Evolutionary conservation across 495 filamentous ascomycete genomes (phyloP), one percentile per base, ranked within the genome.

Genomic region (Penicillium waksmanii): DNA sequence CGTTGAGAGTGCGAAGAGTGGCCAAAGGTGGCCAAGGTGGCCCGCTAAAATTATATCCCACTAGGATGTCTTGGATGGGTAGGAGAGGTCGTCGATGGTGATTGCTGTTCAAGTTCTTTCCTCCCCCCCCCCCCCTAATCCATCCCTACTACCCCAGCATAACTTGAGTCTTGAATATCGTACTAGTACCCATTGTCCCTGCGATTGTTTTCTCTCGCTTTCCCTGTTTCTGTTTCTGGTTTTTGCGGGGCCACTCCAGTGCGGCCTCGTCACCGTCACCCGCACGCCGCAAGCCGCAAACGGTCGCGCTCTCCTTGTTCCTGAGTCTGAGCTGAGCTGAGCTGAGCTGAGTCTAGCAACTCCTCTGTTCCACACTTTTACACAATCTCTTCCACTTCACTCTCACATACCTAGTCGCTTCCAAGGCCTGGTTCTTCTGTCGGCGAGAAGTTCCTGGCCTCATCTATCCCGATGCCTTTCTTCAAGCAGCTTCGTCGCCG

Each of bases 401-500:
- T 59, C 36, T 40, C 21, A 11, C 34, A 44, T 43, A 21, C 25
- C 31, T 35, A 9, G 10, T 17, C 15, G 13, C 42, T 25, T 4
- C n/a, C 40, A 8, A 43, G 40, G 40, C 40, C 40, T 43, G 40
- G 40, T 35, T 52, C 57, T 55, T 64, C 51, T 54, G 44, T 52
- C 49, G 60, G 54, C 17, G 61, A 57, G 62, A 65, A 52, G 46
- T 53, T 55, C 55, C 34, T 38, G 42, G 40, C 50, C 46, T 53
- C 33, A 55, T 50, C 55, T 18, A 55, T 50, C 55, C n/a, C 40
- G 17, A 84, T 84, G 82, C 73, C 89, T 42, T 92, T 96, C 69
- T 82, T 96, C 73, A 92, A 87, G 70, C 84, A 90, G 61, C 74
- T 96, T 51, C 87, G 90, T 62, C 84, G 91, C 64, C 85, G 86